Percentiles rank a stretch among this genome's conserved stretches.
These are phyloP conservation scores for Inga leiocalycina DNA, from an alignment of 306 rosid genomes.

Conservation along the genomic window DNA sequence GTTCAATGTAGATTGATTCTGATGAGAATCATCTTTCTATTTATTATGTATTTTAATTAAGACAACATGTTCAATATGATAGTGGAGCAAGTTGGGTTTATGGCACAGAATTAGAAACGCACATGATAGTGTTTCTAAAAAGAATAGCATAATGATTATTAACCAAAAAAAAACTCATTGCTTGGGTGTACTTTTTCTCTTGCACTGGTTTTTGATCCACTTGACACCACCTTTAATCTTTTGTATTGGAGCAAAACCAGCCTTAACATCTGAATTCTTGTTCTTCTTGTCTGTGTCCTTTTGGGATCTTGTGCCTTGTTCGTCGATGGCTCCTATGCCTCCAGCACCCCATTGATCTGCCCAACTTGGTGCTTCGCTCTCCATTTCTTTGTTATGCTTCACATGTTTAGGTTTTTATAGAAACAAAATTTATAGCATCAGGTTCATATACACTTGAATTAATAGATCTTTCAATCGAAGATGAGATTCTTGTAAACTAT, in stretches of 20 bases:
- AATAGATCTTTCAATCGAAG: background rate
- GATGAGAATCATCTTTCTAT: background rate
- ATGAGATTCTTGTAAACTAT: background rate
- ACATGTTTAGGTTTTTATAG: background rate
- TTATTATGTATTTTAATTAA: background rate
- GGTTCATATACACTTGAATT: background rate
- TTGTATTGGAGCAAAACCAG: constrained; percentile 54
- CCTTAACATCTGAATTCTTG: constrained; percentile 60
- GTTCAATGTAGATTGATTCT: background rate
- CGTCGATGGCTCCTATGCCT: constrained; percentile 69
- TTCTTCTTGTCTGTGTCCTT: constrained; percentile 44
- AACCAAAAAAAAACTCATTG: background rate
- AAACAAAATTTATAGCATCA: background rate
- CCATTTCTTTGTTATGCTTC: constrained; percentile 45
- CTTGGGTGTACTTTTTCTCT: constrained; percentile 51
- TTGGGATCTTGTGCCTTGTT: constrained; percentile 51
- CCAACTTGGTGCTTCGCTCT: constrained; percentile 74
- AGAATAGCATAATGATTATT: background rate
- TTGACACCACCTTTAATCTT: constrained; percentile 66
- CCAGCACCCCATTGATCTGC: constrained; percentile 93
- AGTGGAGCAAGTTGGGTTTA: background rate
- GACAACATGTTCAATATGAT: background rate
- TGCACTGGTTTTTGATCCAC: constrained; percentile 76
- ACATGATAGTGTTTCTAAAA: constrained; percentile 10
- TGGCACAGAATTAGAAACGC: constrained; percentile 17